Evolutionary conservation across 163 green algal species (phyloP).

Genomic region (Chlamydomonas reinhardtii): DNA sequence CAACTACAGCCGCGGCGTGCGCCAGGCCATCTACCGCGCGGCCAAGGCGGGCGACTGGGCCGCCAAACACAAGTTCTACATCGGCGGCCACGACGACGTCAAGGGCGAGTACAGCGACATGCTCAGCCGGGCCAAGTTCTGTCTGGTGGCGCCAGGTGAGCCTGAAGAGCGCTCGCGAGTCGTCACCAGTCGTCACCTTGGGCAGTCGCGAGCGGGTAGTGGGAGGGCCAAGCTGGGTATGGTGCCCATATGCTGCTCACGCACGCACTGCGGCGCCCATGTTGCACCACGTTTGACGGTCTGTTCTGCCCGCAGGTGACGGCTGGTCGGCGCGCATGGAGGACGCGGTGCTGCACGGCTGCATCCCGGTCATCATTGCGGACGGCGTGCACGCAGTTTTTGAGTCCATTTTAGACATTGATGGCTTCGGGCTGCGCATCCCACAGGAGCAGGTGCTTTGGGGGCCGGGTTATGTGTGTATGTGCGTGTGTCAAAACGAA

Average conservation of each 20-base stretch:
- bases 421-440: neutral
- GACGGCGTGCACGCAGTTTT: slow-evolving; percentile 46
- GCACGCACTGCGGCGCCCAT: too few species aligned
- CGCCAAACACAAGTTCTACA: slow-evolving; percentile 55
- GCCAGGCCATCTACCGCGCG: slow-evolving; percentile 59
- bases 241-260: too few species aligned
- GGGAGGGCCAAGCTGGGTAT: too few species aligned
- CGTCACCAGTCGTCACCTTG: too few species aligned
- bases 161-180: too few species aligned
- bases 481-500: neutral
- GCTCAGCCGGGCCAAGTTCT: slow-evolving; percentile 58
- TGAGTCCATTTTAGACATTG: slow-evolving; percentile 9
- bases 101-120: slow-evolving; percentile 54
- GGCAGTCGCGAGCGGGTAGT: too few species aligned
- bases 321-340: slow-evolving; percentile 58
- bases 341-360: slow-evolving; percentile 59
- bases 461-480: neutral
- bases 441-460: neutral
- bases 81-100: slow-evolving; percentile 55
- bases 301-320: slow-evolving; percentile 29
- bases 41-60: slow-evolving; percentile 50
- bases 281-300: too few species aligned
- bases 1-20: slow-evolving; percentile 60
- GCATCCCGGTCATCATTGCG: slow-evolving; percentile 59
- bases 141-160: slow-evolving; percentile 44